phyloP scores from a whole-genome alignment of 179 eudicot genomes.

The Corrigiola litoralis region DNA sequence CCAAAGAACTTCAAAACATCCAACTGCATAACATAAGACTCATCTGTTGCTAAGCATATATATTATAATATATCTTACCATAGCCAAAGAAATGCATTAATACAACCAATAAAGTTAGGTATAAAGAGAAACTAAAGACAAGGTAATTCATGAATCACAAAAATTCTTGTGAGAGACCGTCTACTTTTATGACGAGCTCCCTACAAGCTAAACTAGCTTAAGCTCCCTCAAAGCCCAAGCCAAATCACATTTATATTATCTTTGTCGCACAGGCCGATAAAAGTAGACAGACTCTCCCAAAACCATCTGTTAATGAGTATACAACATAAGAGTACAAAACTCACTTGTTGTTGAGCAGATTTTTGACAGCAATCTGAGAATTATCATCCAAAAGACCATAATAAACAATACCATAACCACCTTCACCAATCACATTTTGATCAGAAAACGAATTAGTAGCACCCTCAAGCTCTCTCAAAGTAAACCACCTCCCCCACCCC shows the following conservation, averaged over 20 bases:
- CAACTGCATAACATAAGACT: too few species aligned
- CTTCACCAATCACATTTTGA: slow-evolving; percentile 73
- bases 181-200: too few species aligned
- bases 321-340: neutral
- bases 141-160: neutral
- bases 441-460: slow-evolving; percentile 54
- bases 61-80: too few species aligned
- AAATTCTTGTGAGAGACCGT: neutral
- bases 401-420: slow-evolving; percentile 80
- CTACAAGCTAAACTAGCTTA: too few species aligned
- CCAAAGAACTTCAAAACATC: too few species aligned
- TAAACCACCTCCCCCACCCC: slow-evolving; percentile 87
- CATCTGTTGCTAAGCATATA: too few species aligned
- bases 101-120: neutral
- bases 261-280: too few species aligned
- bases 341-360: slow-evolving; percentile 67
- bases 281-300: neutral
- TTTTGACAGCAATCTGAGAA: slow-evolving; percentile 60
- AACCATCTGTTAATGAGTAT: neutral
- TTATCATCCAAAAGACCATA: slow-evolving; percentile 48
- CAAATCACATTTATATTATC: too few species aligned
- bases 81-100: neutral
- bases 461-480: slow-evolving; percentile 61
- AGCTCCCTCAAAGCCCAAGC: too few species aligned
- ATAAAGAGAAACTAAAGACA: neutral